phyloP scores from a whole-genome alignment of 2,329 filamentous ascomycete genomes.

The Clonostachys solani region DNA sequence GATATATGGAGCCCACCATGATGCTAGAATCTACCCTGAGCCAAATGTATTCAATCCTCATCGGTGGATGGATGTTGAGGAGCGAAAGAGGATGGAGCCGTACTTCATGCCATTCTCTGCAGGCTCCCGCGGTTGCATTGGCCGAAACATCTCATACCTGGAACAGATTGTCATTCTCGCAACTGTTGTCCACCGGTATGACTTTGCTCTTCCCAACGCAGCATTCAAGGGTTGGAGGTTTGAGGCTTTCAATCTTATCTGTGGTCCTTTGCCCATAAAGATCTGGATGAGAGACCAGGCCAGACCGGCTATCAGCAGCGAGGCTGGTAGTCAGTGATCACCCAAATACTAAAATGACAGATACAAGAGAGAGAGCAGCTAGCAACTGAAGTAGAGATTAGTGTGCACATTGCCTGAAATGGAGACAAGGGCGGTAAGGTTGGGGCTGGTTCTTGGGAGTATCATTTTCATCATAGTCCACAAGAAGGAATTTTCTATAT shows the following conservation, averaged over 20 bases:
- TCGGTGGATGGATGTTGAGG: conserved; percentile 28
- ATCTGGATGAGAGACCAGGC: not conserved
- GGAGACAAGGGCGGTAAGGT: not conserved
- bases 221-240: conserved; percentile 10
- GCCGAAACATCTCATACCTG: conserved; percentile 31
- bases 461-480: no score
- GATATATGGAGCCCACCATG: conserved; percentile 27
- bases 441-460: not conserved
- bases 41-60: conserved; percentile 31
- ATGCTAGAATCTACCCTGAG: conserved; percentile 30
- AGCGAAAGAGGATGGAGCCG: conserved; percentile 25
- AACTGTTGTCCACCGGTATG: conserved; percentile 33
- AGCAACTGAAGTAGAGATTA: not conserved
- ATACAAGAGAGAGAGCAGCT: no score
- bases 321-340: no score
- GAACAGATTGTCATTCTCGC: conserved; percentile 40
- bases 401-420: not conserved
- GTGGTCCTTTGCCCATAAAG: not conserved
- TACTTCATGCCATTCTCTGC: conserved; percentile 33
- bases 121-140: conserved; percentile 34
- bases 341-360: no score
- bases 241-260: not conserved
- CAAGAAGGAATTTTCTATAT: no score
- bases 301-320: not conserved
- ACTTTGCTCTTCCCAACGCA: conserved; percentile 21